phyloP scores from a whole-genome alignment of 2,329 filamentous ascomycete genomes.

The Drechmeria coniospora region DNA sequence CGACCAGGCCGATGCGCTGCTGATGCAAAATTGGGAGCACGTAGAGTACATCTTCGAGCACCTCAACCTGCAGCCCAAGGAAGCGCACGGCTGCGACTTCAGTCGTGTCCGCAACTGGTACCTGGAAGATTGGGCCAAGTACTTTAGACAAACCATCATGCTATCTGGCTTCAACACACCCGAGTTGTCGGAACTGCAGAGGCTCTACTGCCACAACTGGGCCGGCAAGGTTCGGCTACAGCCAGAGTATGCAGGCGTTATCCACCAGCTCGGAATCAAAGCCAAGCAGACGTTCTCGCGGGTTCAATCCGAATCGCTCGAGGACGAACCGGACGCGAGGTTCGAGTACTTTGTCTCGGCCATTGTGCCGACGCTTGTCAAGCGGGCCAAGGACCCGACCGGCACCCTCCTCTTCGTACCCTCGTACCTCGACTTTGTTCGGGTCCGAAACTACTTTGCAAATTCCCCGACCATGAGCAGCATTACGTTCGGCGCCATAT shows the following conservation, averaged over 20 bases:
- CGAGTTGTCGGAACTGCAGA: constrained; percentile 68
- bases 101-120: constrained; percentile 84
- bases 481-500: constrained; percentile 58
- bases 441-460: constrained; percentile 82
- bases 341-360: constrained; percentile 85
- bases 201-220: constrained; percentile 63
- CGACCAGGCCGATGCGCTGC: constrained; percentile 81
- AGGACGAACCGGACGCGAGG: constrained; percentile 67
- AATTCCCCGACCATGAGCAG: constrained; percentile 42
- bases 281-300: constrained; percentile 81
- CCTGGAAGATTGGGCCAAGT: constrained; percentile 67
- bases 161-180: constrained; percentile 75
- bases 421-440: constrained; percentile 88
- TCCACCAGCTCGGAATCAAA: constrained; percentile 57
- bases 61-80: constrained; percentile 78
- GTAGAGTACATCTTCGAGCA: constrained; percentile 83
- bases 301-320: constrained; percentile 56
- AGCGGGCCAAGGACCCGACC: constrained; percentile 43
- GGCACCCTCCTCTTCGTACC: constrained; percentile 84
- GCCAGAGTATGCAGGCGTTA: constrained; percentile 51
- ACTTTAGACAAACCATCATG: constrained; percentile 75
- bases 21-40: constrained; percentile 99
- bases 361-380: constrained; percentile 59
- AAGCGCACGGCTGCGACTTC: constrained; percentile 87
- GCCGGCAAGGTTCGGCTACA: constrained; percentile 64